Percentiles rank a stretch among this genome's conserved stretches.
These are phyloP conservation scores for Globisporangium perplexum DNA, from an alignment of 352 stramenopile species.

Conservation along the genomic window DNA sequence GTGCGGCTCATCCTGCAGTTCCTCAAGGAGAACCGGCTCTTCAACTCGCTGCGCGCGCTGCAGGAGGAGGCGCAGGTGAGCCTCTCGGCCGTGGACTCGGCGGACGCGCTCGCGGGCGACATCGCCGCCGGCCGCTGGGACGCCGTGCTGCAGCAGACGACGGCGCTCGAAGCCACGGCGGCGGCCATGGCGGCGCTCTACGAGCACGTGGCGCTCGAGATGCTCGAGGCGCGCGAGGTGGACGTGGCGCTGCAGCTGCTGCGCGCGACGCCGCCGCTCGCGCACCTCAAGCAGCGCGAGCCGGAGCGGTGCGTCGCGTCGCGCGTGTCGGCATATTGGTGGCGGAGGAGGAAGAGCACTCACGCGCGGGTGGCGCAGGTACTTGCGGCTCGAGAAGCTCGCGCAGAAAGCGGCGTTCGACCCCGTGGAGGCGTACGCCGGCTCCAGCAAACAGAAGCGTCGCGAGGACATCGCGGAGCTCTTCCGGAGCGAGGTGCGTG, in stretches of 20 bases:
- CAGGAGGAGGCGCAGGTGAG: conserved; percentile 86
- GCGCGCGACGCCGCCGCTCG: conserved; percentile 36
- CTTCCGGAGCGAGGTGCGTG: conserved; percentile 58
- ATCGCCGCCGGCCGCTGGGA: conserved; percentile 87
- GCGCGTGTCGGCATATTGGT: not conserved
- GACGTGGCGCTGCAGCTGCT: conserved; percentile 75
- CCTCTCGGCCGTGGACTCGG: conserved; percentile 85
- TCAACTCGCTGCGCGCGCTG: conserved; percentile 70
- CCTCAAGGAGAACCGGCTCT: conserved; percentile 88
- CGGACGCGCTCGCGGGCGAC: conserved; percentile 71
- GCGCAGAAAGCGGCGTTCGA: conserved; percentile 66
- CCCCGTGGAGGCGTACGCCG: conserved; percentile 53
- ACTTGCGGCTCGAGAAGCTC: conserved; percentile 71
- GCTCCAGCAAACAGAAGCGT: conserved; percentile 69
- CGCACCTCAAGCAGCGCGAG: conserved; percentile 40
- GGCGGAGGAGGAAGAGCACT: not conserved
- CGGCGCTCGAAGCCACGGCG: conserved; percentile 56
- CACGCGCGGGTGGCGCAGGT: conserved; percentile 31
- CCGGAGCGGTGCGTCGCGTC: conserved; percentile 33
- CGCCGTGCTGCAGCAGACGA: conserved; percentile 85
- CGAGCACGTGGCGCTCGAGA: conserved; percentile 84
- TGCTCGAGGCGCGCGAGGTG: conserved; percentile 79
- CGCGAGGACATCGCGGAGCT: conserved; percentile 72
- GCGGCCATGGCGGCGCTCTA: conserved; percentile 84
- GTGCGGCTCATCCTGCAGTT: conserved; percentile 91